These are phyloP conservation scores for Hordeum pubiflorum DNA, from an alignment of 202 grass and related monocot genomes.

Conservation along the genomic window DNA sequence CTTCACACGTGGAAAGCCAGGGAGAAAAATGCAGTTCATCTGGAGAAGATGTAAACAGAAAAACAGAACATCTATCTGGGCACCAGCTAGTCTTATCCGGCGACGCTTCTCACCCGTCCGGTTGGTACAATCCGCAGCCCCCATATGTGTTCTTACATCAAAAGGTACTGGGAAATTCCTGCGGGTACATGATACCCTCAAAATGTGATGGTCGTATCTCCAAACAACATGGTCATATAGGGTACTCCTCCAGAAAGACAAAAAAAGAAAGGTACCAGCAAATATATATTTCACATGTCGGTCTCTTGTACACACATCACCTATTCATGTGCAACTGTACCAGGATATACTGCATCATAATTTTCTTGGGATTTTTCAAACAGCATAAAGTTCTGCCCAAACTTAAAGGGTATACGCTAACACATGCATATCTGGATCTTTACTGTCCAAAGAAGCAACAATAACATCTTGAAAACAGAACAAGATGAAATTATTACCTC, in stretches of 20 bases:
- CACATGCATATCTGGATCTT: neutral
- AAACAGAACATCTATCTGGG: neutral
- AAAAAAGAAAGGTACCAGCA: neutral
- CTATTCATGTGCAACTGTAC: neutral
- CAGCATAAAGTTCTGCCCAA: neutral
- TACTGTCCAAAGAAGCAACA: neutral
- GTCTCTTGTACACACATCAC: neutral
- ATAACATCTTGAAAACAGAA: constrained; percentile 14
- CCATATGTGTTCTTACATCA: neutral
- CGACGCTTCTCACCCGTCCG: neutral
- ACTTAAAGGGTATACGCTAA: neutral
- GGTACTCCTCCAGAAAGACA: neutral
- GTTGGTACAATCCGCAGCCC: neutral
- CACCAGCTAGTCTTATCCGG: neutral
- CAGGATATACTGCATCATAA: neutral
- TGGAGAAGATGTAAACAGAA: neutral
- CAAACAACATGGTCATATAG: neutral
- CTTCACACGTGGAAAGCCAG: neutral
- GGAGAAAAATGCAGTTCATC: neutral
- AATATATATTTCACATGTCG: neutral
- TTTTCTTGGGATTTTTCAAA: neutral
- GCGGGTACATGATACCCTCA: neutral
- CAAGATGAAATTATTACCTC: constrained; percentile 45
- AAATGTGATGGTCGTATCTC: neutral
- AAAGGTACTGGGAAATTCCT: neutral